Evolutionary conservation across 23 red algal genomes (phyloP).

Genomic region (Gracilaria gracilis): DNA sequence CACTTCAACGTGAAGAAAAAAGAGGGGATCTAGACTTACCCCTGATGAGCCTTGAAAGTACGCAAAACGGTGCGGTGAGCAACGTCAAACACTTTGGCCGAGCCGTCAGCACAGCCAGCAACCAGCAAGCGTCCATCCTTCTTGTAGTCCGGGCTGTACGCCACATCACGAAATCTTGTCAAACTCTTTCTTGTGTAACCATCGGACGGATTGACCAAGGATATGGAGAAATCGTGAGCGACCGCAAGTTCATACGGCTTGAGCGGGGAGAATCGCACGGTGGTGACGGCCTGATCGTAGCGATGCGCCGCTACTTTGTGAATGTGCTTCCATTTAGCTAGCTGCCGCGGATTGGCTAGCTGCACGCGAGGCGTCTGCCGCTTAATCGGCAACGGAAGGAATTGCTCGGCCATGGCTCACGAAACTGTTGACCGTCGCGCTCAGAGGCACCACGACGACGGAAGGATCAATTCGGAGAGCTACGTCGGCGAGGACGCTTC

Average conservation of each 20-base stretch:
- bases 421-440: neutral
- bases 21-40: slow-evolving; percentile 65
- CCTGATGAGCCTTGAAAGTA: slow-evolving; percentile 76
- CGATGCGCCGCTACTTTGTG: slow-evolving; percentile 19
- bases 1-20: slow-evolving; percentile 32
- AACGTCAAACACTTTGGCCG: slow-evolving; percentile 82
- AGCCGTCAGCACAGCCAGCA: slow-evolving; percentile 76
- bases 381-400: neutral
- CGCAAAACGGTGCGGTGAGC: slow-evolving; percentile 72
- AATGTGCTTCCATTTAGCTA: slow-evolving; percentile 13
- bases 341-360: neutral
- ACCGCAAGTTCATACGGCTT: slow-evolving; percentile 78
- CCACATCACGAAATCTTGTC: slow-evolving; percentile 69
- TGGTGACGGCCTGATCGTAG: slow-evolving; percentile 52
- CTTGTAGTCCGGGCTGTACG: slow-evolving; percentile 78
- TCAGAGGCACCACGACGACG: slow-evolving; percentile 18
- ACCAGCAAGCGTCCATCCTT: slow-evolving; percentile 88
- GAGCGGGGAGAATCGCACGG: slow-evolving; percentile 69
- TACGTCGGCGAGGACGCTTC: neutral
- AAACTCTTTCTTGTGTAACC: slow-evolving; percentile 41
- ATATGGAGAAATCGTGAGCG: slow-evolving; percentile 65
- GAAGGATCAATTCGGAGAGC: neutral
- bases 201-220: slow-evolving; percentile 45
- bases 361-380: neutral
- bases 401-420: slow-evolving; percentile 5